Conservation (phyloP, 495 filamentous ascomycete species). For the Chlorociboria aeruginascens region DNA sequence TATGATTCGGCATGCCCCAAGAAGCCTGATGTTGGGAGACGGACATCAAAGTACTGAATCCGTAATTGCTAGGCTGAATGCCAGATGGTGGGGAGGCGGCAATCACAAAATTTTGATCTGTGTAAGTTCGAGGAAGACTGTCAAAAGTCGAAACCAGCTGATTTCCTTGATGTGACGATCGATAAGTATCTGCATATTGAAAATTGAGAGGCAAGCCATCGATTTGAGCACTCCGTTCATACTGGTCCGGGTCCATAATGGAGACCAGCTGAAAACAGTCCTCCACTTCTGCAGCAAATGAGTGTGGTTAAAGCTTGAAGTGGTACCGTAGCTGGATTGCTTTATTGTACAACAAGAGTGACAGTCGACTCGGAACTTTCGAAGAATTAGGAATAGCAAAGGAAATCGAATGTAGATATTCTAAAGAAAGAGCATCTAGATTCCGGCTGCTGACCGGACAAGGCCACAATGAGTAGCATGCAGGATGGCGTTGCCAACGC, state of each 20-base stretch:
- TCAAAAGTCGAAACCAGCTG: constrained; percentile 8
- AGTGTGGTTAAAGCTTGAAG: constrained; percentile 9
- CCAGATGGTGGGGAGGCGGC: neutral
- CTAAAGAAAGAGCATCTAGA: constrained; percentile 5
- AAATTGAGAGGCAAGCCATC: constrained; percentile 7
- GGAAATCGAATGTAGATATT: constrained; percentile 19
- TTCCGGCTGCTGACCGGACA: constrained; percentile 3
- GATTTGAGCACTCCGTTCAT: constrained; percentile 7
- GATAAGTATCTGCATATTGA: constrained; percentile 7
- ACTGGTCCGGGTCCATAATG: constrained; percentile 14
- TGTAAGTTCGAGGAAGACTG: constrained; percentile 11
- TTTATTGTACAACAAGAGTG: constrained; percentile 11
- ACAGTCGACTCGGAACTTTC: constrained; percentile 4
- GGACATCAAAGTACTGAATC: constrained; percentile 5
- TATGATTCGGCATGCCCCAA: constrained; percentile 8
- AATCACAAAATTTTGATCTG: constrained; percentile 9
- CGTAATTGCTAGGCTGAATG: constrained; percentile 2
- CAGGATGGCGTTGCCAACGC: constrained; percentile 19
- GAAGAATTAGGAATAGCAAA: constrained; percentile 15
- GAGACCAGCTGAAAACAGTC: neutral
- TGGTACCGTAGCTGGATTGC: constrained; percentile 12
- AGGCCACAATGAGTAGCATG: constrained; percentile 12
- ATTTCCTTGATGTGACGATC: constrained; percentile 4
- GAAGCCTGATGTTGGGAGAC: constrained; percentile 8
- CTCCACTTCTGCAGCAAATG: constrained; percentile 1